Evolutionary conservation across 371 early-diverging fungal species (phyloP), one percentile per base, ranked within the genome.

Genomic region (Mortierella sp.): DNA sequence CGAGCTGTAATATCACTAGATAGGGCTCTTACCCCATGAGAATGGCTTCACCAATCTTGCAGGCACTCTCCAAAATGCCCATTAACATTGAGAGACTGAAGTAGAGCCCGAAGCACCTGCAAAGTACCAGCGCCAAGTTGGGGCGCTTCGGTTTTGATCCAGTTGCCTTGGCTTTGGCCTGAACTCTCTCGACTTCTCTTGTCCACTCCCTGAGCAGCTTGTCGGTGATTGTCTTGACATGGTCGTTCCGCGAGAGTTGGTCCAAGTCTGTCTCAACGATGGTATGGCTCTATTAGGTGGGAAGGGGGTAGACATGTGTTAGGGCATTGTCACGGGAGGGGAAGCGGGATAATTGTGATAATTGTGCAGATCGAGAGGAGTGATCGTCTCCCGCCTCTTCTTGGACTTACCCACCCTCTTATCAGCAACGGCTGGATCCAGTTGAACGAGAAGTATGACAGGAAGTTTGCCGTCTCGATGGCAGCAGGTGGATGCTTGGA

Each of bases 21-120:
- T 24, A 43, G 19, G 45, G n/a, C 3, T 19, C 24, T 69, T 79
- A 79, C 73, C 80, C 80, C 62, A 80, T 57, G 21, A 80, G 69
- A 22, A 80, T 60, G 2, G 80, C 78, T 22, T 78, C 80, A 17
- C 65, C 50, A 52, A 80, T 78, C 63, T 80, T 77, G 54, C 65
- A 71, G 29, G 47, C 60, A 60, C 63, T 60, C 57, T 79, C 79
- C 13, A 65, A 2, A 24, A 56, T 12, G 16, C 68, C 72, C 2
- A 61, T 66, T 37, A 69, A 25, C 6, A 68, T 47, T 8, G 79
- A 65, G 2, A 69, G 13, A 12, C 48, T 51, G 14, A 58, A 58
- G 43, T 68, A 69, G 22, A 59, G 48, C 7, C 79, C 74, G 59
- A 60, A 69, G 60, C 70, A 67, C 22, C 65, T 57, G 43, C 57